A percentile compares a stretch with the other conserved stretches of the same genome.
These are phyloP conservation scores for Suillus cothurnatus DNA, from an alignment of 768 basidiomycete genomes.

Conservation along the genomic window DNA sequence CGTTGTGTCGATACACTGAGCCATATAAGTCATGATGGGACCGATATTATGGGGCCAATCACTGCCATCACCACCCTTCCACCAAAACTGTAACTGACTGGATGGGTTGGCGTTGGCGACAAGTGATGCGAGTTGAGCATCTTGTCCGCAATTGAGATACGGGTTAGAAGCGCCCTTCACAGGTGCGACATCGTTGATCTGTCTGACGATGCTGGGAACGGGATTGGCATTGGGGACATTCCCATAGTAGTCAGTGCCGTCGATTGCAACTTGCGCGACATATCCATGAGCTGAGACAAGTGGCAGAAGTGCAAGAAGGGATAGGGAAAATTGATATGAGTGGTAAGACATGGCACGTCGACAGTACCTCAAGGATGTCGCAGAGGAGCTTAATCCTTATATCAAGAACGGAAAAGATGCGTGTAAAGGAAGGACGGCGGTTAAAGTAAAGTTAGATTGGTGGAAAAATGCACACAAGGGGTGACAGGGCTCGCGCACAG, in stretches of 20 bases:
- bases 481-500: slow-evolving; percentile 11
- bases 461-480: slow-evolving; percentile 10
- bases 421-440: slow-evolving; percentile 3
- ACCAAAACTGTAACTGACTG: slow-evolving; percentile 53
- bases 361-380: neutral
- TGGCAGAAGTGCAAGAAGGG: slow-evolving; percentile 16
- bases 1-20: slow-evolving; percentile 55
- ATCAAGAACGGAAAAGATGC: neutral
- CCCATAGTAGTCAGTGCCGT: slow-evolving; percentile 46
- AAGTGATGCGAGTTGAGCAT: slow-evolving; percentile 49
- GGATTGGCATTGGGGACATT: slow-evolving; percentile 44
- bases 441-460: slow-evolving; percentile 6
- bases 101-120: slow-evolving; percentile 63
- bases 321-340: neutral
- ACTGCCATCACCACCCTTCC: slow-evolving; percentile 49
- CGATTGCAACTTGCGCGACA: slow-evolving; percentile 43
- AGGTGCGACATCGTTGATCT: slow-evolving; percentile 44
- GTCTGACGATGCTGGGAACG: slow-evolving; percentile 45
- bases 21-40: slow-evolving; percentile 76
- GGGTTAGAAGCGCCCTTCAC: slow-evolving; percentile 61
- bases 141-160: slow-evolving; percentile 60
- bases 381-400: neutral
- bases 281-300: slow-evolving; percentile 43
- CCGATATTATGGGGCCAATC: slow-evolving; percentile 62
- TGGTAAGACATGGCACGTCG: neutral